phyloP scores from a whole-genome alignment of 2,329 filamentous ascomycete genomes.

The Metarhizium album region DNA sequence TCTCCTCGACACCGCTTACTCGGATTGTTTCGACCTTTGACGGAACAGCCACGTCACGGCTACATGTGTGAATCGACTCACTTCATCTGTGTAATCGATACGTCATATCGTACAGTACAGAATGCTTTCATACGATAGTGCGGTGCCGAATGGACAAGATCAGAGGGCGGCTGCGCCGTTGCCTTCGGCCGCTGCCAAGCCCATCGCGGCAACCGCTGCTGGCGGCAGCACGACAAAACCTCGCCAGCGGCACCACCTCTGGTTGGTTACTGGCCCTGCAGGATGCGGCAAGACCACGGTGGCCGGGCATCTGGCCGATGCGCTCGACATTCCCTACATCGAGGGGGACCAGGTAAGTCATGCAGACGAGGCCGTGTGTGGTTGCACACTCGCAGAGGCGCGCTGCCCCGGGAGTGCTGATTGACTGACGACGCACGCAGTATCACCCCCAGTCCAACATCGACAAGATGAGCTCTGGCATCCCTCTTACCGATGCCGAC shows the following conservation, averaged over 20 bases:
- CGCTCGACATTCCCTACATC: constrained; percentile 58
- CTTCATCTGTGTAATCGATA: neutral
- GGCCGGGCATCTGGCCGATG: constrained; percentile 50
- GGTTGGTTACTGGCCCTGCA: constrained; percentile 69
- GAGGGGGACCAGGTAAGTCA: constrained; percentile 63
- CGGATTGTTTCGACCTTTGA: neutral
- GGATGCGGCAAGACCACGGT: constrained; percentile 73
- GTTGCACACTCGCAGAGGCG: neutral
- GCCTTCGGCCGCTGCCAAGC: constrained; percentile 2
- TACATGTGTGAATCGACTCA: neutral
- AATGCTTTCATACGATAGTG: constrained; percentile 6
- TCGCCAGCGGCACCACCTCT: constrained; percentile 55
- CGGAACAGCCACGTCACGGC: neutral
- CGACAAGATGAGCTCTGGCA: constrained; percentile 80
- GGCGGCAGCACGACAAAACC: constrained; percentile 17
- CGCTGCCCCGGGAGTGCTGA: neutral
- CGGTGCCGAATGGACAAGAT: constrained; percentile 3
- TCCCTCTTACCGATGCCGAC: constrained; percentile 81
- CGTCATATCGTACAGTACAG: neutral
- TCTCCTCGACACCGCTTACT: neutral
- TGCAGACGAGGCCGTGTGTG: neutral
- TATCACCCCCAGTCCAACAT: constrained; percentile 72
- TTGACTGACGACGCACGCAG: constrained; percentile 24
- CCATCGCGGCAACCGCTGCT: constrained; percentile 14
- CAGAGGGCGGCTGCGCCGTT: neutral